phyloP scores from a whole-genome alignment of 2,329 filamentous ascomycete genomes.

The Sporothrix brunneoviolacea region DNA sequence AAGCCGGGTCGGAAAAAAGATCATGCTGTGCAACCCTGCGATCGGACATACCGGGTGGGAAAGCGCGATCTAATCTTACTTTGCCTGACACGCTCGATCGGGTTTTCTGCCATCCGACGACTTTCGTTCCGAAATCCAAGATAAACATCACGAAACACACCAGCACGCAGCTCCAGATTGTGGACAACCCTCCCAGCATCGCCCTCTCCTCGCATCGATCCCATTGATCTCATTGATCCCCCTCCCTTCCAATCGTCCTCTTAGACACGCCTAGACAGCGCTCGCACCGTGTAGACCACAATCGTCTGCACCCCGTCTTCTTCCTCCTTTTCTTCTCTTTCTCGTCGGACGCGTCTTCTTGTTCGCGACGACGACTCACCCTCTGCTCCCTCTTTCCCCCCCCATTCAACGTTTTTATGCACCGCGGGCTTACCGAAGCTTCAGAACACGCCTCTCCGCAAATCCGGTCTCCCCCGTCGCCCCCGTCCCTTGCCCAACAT shows the following conservation, averaged over 20 bases:
- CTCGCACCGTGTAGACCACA: neutral
- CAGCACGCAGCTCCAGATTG: too few relatives aligned
- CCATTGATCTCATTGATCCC: neutral
- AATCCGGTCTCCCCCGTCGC: constrained; percentile 26
- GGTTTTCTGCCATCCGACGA: too few relatives aligned
- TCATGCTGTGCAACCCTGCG: too few relatives aligned
- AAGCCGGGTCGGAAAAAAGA: too few relatives aligned
- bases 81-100: neutral
- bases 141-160: too few relatives aligned
- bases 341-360: constrained; percentile 12
- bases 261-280: neutral
- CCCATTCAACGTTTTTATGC: constrained; percentile 50
- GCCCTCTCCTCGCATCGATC: too few relatives aligned
- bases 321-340: neutral
- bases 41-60: constrained; percentile 6
- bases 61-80: neutral
- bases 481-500: constrained; percentile 44
- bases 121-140: too few relatives aligned
- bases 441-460: constrained; percentile 35
- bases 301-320: neutral
- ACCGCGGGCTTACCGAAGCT: constrained; percentile 48
- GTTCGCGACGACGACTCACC: constrained; percentile 11
- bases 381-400: neutral
- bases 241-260: neutral
- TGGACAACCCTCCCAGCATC: too few relatives aligned